Evolutionary conservation across 371 early-diverging fungal species (phyloP).

Genomic region (Amoeboradix gromovi): DNA sequence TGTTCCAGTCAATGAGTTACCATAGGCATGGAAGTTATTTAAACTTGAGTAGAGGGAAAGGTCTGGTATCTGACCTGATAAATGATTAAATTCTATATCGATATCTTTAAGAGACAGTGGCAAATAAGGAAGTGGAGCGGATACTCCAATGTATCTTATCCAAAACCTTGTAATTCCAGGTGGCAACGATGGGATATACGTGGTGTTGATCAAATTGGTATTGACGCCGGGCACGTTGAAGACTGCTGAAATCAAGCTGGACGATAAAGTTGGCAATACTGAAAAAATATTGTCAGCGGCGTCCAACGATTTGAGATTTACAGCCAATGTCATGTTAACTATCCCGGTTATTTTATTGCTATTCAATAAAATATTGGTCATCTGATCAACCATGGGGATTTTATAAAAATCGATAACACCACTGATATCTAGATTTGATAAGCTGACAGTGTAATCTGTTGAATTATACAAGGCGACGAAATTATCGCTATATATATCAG

Average conservation of each 20-base stretch:
- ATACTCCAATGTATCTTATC: background rate
- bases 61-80: background rate
- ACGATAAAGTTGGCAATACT: background rate
- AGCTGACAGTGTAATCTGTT: background rate
- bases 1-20: background rate
- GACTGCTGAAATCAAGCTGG: background rate
- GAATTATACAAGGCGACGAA: background rate
- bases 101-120: background rate
- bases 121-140: background rate
- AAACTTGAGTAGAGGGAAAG: background rate
- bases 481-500: background rate
- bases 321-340: background rate
- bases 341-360: background rate
- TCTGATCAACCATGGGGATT: background rate
- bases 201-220: background rate
- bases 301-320: background rate
- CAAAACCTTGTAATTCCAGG: background rate
- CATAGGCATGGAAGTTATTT: background rate
- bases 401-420: background rate
- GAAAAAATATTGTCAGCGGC: background rate
- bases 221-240: background rate
- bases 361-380: background rate
- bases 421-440: background rate
- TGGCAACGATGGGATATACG: background rate
- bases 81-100: background rate